A percentile compares a stretch with the other conserved stretches of the same genome.
phyloP scores from a whole-genome alignment of 176 grass and related monocot species.

The Aegilops bicornis region DNA sequence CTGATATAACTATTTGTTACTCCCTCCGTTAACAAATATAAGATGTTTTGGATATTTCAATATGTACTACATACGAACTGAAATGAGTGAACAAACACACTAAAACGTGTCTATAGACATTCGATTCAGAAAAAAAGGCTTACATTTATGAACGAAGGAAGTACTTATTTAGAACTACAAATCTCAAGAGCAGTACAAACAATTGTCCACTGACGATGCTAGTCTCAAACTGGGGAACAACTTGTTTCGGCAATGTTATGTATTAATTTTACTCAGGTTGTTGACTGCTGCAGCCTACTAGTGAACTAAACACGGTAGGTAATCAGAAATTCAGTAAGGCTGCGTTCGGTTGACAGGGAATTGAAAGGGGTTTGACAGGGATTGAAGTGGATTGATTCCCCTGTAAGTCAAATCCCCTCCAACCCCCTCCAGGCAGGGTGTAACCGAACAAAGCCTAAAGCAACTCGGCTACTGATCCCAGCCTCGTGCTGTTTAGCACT shows the following conservation, averaged over 20 bases:
- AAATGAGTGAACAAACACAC: no score
- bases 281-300: background rate
- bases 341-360: no score
- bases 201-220: background rate
- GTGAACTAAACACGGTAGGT: background rate
- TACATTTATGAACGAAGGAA: no score
- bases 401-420: no score
- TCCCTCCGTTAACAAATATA: no score
- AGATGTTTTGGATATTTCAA: no score
- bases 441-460: background rate
- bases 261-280: background rate
- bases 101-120: no score
- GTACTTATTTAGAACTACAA: background rate
- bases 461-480: background rate
- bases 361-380: no score
- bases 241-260: background rate
- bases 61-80: no score
- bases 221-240: background rate
- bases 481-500: background rate
- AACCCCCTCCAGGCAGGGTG: no score
- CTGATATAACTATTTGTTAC: background rate
- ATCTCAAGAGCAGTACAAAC: background rate
- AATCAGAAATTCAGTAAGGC: background rate
- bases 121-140: no score
- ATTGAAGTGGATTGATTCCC: no score